Conservation (phyloP, 2,329 filamentous ascomycete species). For the Fusarium sarcochroum region DNA sequence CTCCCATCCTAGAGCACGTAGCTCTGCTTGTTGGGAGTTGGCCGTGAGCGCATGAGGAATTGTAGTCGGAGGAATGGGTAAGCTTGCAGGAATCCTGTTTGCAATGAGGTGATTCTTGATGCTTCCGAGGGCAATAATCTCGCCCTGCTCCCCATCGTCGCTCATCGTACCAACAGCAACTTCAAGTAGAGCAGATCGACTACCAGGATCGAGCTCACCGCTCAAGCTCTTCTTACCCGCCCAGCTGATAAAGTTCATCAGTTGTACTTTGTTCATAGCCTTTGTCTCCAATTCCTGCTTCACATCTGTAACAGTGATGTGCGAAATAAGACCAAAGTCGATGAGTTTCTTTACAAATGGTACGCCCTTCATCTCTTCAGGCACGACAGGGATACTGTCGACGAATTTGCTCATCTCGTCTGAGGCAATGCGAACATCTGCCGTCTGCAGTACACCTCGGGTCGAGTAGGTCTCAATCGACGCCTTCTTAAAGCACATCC, state of each 20-base stretch:
- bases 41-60: constrained; percentile 89
- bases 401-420: constrained; percentile 80
- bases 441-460: constrained; percentile 86
- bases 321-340: constrained; percentile 87
- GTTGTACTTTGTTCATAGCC: constrained; percentile 82
- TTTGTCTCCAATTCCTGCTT: constrained; percentile 85
- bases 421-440: constrained; percentile 82
- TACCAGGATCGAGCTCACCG: constrained; percentile 79
- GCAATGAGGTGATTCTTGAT: constrained; percentile 82
- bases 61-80: constrained; percentile 85
- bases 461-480: constrained; percentile 91
- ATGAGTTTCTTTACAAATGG: constrained; percentile 84
- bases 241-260: constrained; percentile 89
- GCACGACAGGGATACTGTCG: constrained; percentile 88
- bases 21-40: constrained; percentile 73
- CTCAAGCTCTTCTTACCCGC: constrained; percentile 77
- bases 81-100: constrained; percentile 82
- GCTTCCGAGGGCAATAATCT: constrained; percentile 81
- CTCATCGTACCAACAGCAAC: constrained; percentile 82
- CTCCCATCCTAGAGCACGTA: constrained; percentile 88
- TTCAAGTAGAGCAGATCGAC: constrained; percentile 79
- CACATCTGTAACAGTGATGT: constrained; percentile 90
- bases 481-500: constrained; percentile 87
- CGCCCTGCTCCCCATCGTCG: constrained; percentile 72
- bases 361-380: constrained; percentile 79